Evolutionary conservation across 306 rosid species (phyloP), one percentile per base, ranked within the genome.

Genomic region (Astragalus membranaceus): DNA sequence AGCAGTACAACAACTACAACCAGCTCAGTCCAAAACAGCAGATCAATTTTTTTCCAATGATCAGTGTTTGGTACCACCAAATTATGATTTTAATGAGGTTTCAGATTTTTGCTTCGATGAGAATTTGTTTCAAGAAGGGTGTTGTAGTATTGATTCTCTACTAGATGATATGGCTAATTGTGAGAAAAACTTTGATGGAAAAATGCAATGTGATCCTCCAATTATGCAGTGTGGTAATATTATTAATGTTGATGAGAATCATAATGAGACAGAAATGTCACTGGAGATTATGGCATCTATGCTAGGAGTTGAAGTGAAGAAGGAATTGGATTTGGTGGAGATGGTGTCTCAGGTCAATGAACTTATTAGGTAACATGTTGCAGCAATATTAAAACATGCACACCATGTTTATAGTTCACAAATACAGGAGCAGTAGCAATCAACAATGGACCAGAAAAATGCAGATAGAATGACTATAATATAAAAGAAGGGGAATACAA

Each of bases 271-370:
- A 36, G 82, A 77, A 16, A 20, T 64, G 78, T 54, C 41, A 59
- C 3, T 57, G 12, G 78, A 71, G 63, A 55, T 70, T 75, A 46
- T 65, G 64, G 43, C 29, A 62, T 36, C 76, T 4, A 42, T 55
- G 76, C 52, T 53, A 47, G 88, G 55, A 50, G 74, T 12, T 66
- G 81, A 83, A 60, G 88, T 82, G 67, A 85, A 87, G 84, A 73
- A 87, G 82, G 97, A 90, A 81, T 7, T 88, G 77, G 96, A 88
- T 85, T 88, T 93, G 82, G 86, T 84, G 75, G 90, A 93, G 80
- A 82, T 90, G 94, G 86, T 87, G 54, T 75, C 67, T 70, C 90
- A 70, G 44, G 78, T 78, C 56, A 86, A 79, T 14, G 58, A 23
- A 64, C 30, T 53, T 47, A n/a, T 37, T 62, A 23, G 29, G 36